Conservation (phyloP, 371 early-diverging fungal species). For the Blastocladiella emersonii region DNA sequence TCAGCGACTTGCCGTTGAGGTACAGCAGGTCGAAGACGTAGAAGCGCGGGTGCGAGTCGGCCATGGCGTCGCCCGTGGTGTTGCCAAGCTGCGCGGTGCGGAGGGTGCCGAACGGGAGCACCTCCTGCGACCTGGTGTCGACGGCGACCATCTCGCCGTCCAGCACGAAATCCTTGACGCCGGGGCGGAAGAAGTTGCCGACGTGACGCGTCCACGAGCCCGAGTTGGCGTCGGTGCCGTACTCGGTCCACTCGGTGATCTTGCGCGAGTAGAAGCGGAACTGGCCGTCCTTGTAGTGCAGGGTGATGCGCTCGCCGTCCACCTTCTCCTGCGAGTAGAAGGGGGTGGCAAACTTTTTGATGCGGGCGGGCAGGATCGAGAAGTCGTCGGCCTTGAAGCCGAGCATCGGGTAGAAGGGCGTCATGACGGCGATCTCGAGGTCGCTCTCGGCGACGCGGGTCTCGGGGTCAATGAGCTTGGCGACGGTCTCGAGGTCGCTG, state of each 20-base stretch:
- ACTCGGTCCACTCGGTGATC: neutral
- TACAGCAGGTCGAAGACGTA: neutral
- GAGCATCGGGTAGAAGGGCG: neutral
- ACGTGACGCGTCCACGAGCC: neutral
- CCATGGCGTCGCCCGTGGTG: neutral
- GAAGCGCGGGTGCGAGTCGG: neutral
- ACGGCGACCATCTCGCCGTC: slow-evolving; percentile 4
- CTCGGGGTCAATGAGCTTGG: neutral
- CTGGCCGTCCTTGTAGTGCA: neutral
- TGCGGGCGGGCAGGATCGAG: neutral
- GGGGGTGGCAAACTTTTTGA: neutral
- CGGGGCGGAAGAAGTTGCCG: neutral
- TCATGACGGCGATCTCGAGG: neutral
- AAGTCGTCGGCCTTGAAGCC: neutral
- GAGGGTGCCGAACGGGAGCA: neutral
- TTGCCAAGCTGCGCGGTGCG: neutral
- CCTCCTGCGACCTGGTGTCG: neutral
- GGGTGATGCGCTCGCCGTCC: neutral
- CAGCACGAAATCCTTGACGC: neutral
- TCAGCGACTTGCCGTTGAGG: neutral
- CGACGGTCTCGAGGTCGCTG: neutral
- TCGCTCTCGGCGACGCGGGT: neutral
- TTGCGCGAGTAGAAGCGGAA: neutral
- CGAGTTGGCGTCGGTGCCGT: neutral
- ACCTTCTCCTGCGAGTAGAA: neutral